Conservation (phyloP, 192 early-diverging fungal genomes). For the Allomyces macrogynus region DNA sequence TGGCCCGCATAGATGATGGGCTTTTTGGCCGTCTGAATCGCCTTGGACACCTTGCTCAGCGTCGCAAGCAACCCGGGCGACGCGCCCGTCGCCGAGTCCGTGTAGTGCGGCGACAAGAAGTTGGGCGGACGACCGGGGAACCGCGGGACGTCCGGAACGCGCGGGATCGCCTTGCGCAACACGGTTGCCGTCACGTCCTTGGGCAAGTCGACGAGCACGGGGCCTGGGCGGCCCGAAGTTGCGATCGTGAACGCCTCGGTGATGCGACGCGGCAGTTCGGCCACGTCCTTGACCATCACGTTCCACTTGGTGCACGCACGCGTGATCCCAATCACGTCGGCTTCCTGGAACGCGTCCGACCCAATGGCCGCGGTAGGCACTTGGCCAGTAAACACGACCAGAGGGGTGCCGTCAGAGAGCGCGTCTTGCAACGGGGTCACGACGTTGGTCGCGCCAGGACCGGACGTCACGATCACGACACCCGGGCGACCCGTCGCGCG, state of each 20-base stretch:
- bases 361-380: conserved; percentile 79
- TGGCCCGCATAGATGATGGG: conserved; percentile 93
- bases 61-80: conserved; percentile 22
- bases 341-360: conserved; percentile 95
- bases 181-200: conserved; percentile 91
- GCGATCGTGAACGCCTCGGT: conserved; percentile 98
- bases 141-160: conserved; percentile 45
- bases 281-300: conserved; percentile 90
- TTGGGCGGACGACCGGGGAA: conserved; percentile 17
- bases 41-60: conserved; percentile 51
- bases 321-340: conserved; percentile 88
- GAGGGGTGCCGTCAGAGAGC: conserved; percentile 75
- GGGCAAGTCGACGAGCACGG: conserved; percentile 91
- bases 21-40: conserved; percentile 70
- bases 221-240: conserved; percentile 82
- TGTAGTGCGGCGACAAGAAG: conserved; percentile 17
- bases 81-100: conserved; percentile 6
- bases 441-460: conserved; percentile 94
- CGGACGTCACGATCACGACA: conserved; percentile 64
- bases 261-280: conserved; percentile 88
- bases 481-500: conserved; percentile 50
- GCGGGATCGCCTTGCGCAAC: conserved; percentile 62
- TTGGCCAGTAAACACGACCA: conserved; percentile 91
- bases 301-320: conserved; percentile 98
- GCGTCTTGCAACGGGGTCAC: conserved; percentile 97